Evolutionary conservation across 2,329 filamentous ascomycete genomes (phyloP).

Genomic region (Curvularia sp.): DNA sequence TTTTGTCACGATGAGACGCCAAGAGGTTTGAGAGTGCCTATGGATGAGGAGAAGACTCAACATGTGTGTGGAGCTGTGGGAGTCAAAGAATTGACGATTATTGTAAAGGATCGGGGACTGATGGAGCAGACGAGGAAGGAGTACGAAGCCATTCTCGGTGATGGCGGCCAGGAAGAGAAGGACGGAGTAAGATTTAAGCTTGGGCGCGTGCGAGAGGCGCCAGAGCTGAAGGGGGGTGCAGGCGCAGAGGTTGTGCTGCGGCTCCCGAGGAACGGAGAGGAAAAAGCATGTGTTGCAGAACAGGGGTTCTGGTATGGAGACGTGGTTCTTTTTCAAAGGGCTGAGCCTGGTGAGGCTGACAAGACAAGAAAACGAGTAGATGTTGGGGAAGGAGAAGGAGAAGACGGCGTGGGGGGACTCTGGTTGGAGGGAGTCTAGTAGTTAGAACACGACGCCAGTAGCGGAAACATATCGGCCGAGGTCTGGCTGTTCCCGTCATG

Average conservation of each 20-base stretch:
- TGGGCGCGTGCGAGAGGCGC: constrained; percentile 25
- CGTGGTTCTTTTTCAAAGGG: constrained; percentile 31
- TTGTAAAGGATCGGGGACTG: constrained; percentile 28
- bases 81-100: constrained; percentile 35
- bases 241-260: constrained; percentile 31
- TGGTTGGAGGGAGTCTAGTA: constrained; percentile 36
- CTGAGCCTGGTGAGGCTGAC: constrained; percentile 9
- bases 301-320: constrained; percentile 38
- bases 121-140: constrained; percentile 21
- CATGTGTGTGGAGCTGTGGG: constrained; percentile 63
- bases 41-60: constrained; percentile 45
- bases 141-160: constrained; percentile 29
- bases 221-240: constrained; percentile 21
- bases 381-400: constrained; percentile 9
- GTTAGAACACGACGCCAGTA: not conserved
- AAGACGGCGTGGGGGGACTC: constrained; percentile 28
- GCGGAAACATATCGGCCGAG: not conserved
- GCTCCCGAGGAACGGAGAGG: constrained; percentile 28
- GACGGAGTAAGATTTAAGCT: constrained; percentile 21
- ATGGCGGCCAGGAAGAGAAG: not conserved
- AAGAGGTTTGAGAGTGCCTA: constrained; percentile 63
- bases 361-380: constrained; percentile 28
- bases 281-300: constrained; percentile 22
- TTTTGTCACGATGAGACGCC: constrained; percentile 66
- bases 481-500: not conserved